Conservation (phyloP, 352 stramenopile species). For the Phytophthora citricola region DNA sequence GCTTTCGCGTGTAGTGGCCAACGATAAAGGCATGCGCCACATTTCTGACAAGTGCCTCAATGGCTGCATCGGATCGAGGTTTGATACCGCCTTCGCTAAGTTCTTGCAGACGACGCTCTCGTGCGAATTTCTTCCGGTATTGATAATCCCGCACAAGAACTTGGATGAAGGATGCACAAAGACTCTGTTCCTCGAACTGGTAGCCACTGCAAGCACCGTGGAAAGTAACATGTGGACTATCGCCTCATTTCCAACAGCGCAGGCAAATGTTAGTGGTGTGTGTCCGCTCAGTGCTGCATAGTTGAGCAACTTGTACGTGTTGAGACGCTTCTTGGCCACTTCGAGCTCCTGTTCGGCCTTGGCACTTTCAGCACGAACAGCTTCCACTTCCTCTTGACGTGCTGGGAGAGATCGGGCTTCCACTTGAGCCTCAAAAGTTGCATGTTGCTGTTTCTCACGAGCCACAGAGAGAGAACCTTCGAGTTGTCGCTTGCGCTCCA, state of each 20-base stretch:
- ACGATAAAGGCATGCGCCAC: conserved; percentile 72
- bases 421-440: conserved; percentile 69
- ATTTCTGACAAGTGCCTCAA: conserved; percentile 61
- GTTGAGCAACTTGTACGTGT: conserved; percentile 57
- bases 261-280: conserved; percentile 73
- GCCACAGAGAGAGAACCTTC: conserved; percentile 43
- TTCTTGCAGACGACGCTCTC: conserved; percentile 15
- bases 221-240: conserved; percentile 77
- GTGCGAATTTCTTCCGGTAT: conserved; percentile 38
- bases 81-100: conserved; percentile 14
- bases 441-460: conserved; percentile 45
- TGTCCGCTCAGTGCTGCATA: conserved; percentile 71
- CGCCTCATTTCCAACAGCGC: conserved; percentile 73
- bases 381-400: conserved; percentile 68
- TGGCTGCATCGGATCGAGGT: conserved; percentile 49
- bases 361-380: conserved; percentile 32
- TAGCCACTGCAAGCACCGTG: conserved; percentile 59
- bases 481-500: conserved; percentile 60
- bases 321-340: conserved; percentile 54
- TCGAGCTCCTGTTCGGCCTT: conserved; percentile 46
- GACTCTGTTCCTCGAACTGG: conserved; percentile 51
- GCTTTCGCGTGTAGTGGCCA: conserved; percentile 53
- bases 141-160: conserved; percentile 59
- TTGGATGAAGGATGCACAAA: conserved; percentile 76
- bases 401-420: conserved; percentile 67